Conservation (phyloP, 805 yeast genomes). For the Ogataea dorogensis region DNA sequence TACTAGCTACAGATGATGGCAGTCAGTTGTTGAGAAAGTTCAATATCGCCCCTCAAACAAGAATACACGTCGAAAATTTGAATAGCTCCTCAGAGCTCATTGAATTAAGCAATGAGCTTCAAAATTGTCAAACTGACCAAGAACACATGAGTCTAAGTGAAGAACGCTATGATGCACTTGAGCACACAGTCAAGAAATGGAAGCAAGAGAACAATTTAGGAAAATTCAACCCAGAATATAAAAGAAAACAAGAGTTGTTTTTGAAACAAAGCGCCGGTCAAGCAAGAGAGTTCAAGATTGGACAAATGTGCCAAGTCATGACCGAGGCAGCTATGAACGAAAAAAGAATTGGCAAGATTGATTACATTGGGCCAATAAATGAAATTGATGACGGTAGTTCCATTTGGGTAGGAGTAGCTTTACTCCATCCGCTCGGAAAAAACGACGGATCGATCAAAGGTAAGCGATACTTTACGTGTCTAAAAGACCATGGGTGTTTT, state of each 20-base stretch:
- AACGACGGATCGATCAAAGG: conserved; percentile 78
- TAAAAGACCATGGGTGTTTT: conserved; percentile 68
- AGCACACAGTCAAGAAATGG: conserved; percentile 73
- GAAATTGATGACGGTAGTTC: conserved; percentile 50
- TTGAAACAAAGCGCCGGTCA: conserved; percentile 30
- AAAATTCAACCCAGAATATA: conserved; percentile 58
- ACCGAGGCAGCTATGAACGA: conserved; percentile 27
- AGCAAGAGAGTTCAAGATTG: conserved; percentile 40
- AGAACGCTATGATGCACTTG: conserved; percentile 57
- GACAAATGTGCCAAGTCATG: conserved; percentile 51
- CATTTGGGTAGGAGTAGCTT: conserved; percentile 80
- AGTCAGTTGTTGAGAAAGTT: conserved; percentile 27
- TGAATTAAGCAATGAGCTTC: conserved; percentile 25
- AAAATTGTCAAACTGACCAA: conserved; percentile 18
- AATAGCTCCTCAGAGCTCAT: conserved; percentile 50
- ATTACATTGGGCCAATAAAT: conserved; percentile 66
- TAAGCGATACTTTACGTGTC: conserved; percentile 53
- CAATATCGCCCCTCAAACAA: conserved; percentile 37
- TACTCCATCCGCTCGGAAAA: conserved; percentile 85
- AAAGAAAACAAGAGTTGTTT: conserved; percentile 28
- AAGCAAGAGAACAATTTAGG: conserved; percentile 69
- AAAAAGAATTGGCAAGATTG: conserved; percentile 69
- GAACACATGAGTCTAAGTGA: conserved; percentile 51
- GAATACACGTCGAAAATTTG: conserved; percentile 58
- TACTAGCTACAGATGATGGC: conserved; percentile 21